phyloP scores from a whole-genome alignment of 305 asterid genomes.

The Fraxinus ornus region DNA sequence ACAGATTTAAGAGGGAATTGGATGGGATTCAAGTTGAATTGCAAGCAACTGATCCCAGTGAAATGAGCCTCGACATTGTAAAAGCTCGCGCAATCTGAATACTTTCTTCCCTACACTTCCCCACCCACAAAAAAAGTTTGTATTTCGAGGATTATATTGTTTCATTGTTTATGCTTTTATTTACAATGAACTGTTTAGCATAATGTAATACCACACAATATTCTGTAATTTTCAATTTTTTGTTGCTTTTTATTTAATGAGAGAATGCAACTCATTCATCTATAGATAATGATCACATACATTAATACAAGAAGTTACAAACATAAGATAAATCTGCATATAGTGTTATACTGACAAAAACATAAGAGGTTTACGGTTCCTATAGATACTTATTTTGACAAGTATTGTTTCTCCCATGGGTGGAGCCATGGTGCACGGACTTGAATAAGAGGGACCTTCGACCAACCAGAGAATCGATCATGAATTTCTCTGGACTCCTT shows the following conservation, averaged over 20 bases:
- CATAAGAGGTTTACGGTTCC: background rate
- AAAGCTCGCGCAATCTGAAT: slow-evolving; percentile 27
- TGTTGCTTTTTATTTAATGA: background rate
- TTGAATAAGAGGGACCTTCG: slow-evolving; percentile 33
- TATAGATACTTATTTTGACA: slow-evolving; percentile 41
- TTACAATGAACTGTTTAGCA: background rate
- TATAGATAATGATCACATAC: background rate
- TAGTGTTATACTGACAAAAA: background rate
- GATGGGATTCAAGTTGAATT: slow-evolving; percentile 34
- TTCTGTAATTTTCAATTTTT: background rate
- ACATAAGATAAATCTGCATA: too few species aligned
- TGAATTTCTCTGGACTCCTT: slow-evolving; percentile 56
- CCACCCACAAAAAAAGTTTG: background rate
- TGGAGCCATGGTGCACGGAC: slow-evolving; percentile 65
- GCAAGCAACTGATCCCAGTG: slow-evolving; percentile 36
- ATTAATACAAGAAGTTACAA: too few species aligned
- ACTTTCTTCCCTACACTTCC: background rate
- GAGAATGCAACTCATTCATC: background rate
- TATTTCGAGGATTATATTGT: background rate
- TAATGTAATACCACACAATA: too few species aligned
- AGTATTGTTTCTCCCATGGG: slow-evolving; percentile 68
- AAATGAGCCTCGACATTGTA: slow-evolving; percentile 37
- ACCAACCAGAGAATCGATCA: slow-evolving; percentile 60
- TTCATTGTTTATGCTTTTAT: background rate
- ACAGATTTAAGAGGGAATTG: slow-evolving; percentile 35